Evolutionary conservation across 2,329 filamentous ascomycete species (phyloP), one percentile per base, ranked within the genome.

Genomic region (Ascochyta pisi): DNA sequence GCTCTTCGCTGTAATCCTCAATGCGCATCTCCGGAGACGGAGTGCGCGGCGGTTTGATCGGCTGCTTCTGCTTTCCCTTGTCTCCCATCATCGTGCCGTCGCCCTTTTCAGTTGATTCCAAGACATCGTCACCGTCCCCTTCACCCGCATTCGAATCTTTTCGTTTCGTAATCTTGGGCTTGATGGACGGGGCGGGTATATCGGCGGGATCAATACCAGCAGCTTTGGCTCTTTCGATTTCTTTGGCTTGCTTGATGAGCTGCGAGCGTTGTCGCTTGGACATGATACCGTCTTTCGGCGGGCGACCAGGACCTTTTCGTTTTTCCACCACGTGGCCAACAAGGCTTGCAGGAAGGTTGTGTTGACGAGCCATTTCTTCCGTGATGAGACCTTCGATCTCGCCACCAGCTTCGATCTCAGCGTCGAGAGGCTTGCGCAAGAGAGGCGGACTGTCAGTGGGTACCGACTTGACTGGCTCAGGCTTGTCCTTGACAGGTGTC

Each of bases 271-370:
- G 88, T 53, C 90, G 82, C 76, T 92, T 92, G 1, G 90, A 93
- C 86, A 92, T 91, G 70, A 92, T 84, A 26, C 90, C 90, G 67
- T 93, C 90, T 77, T 93, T 93, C 0, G 90, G 90, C 19, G 90
- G 90, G 49, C 90, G 81, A n/a, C 90, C 90, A 9, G 90, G 90
- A 13, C 90, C 90, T 63, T 90, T 86, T 60, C 89, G 88, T 75
- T 86, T 89, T 50, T 71, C 70, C 9, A 76, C 64, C 26, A 85
- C 83, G 27, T 85, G 76, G 6, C 81, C 75, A 26, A 76, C 68
- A 19, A 73, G 66, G 15, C 65, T 67, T 13, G 65, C 54, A n/a
- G 74, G 73, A 9, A 78, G 62, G 24, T 71, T 70, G 65, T 80
- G 77, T 48, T 76, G 76, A 26, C 75, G 72, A 39, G 73, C 71